Conservation (phyloP, 345 rosid genomes). For the Populus ilicifolia region DNA sequence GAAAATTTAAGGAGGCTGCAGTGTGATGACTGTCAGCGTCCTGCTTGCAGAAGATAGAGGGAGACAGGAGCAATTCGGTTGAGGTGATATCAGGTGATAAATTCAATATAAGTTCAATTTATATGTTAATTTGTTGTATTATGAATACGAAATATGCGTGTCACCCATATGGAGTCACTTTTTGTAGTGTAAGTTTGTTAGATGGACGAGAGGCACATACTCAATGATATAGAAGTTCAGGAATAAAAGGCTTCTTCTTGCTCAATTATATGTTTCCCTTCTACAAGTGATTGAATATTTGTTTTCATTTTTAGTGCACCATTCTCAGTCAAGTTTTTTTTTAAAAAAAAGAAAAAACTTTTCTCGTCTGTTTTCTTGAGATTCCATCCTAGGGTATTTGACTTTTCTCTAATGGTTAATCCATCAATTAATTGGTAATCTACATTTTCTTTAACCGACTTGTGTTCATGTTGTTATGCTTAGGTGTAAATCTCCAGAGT, state of each 20-base stretch:
- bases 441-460: slow-evolving; percentile 24
- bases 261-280: slow-evolving; percentile 1
- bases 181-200: slow-evolving; percentile 35
- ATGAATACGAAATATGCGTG: slow-evolving; percentile 23
- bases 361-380: not conserved
- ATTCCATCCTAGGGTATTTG: not conserved
- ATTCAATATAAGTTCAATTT: slow-evolving; percentile 32
- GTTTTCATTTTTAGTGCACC: not conserved
- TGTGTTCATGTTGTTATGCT: slow-evolving; percentile 33
- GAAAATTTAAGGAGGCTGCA: slow-evolving; percentile 17
- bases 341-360: not conserved
- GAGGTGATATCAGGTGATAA: slow-evolving; percentile 50
- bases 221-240: slow-evolving; percentile 19
- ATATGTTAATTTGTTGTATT: slow-evolving; percentile 40
- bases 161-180: slow-evolving; percentile 19
- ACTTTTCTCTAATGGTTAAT: not conserved
- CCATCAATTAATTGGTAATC: not conserved
- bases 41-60: slow-evolving; percentile 21
- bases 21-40: slow-evolving; percentile 9
- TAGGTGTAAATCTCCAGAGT: slow-evolving; percentile 33
- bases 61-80: slow-evolving; percentile 27
- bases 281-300: not conserved
- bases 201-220: slow-evolving; percentile 27
- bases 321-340: not conserved
- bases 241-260: slow-evolving; percentile 28